Percentiles rank a stretch among this genome's conserved stretches.
phyloP scores from a whole-genome alignment of 2,329 filamentous ascomycete species.

The Aureobasidium mangrovei region DNA sequence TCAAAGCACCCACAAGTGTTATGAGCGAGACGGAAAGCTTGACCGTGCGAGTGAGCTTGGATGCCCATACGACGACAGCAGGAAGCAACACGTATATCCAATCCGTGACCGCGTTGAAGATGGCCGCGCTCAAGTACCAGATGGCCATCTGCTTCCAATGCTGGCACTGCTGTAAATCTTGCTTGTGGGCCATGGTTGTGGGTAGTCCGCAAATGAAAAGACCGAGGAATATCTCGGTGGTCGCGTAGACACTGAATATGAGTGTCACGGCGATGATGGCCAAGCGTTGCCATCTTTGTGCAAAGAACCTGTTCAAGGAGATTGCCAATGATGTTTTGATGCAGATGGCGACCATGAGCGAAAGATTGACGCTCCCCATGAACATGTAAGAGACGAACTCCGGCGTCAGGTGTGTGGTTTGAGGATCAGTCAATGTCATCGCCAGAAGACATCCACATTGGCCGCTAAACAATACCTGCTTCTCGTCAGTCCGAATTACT shows the following conservation, averaged over 20 bases:
- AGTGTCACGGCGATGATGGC: slow-evolving; percentile 19
- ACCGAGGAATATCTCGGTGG: slow-evolving; percentile 25
- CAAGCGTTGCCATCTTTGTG: slow-evolving; percentile 30
- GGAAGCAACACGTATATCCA: slow-evolving; percentile 32
- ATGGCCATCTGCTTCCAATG: slow-evolving; percentile 15
- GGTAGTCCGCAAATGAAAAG: slow-evolving; percentile 27
- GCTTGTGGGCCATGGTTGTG: slow-evolving; percentile 17
- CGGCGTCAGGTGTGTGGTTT: not conserved
- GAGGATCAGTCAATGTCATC: not conserved
- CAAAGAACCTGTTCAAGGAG: slow-evolving; percentile 38
- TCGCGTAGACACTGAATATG: slow-evolving; percentile 24
- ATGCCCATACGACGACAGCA: slow-evolving; percentile 31
- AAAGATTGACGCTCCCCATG: slow-evolving; percentile 30
- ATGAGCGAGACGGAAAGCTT: slow-evolving; percentile 35
- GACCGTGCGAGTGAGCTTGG: slow-evolving; percentile 32
- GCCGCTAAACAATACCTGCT: slow-evolving; percentile 10
- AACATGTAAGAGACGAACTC: slow-evolving; percentile 15
- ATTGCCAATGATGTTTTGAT: slow-evolving; percentile 38
- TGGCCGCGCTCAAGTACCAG: slow-evolving; percentile 21
- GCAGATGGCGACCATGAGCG: slow-evolving; percentile 32
- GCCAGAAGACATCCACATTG: slow-evolving; percentile 7
- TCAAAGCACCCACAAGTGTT: slow-evolving; percentile 30
- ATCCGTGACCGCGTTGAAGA: slow-evolving; percentile 31
- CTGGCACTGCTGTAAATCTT: slow-evolving; percentile 18
- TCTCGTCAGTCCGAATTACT: not conserved